Evolutionary conservation across 2,329 filamentous ascomycete species (phyloP), one percentile per base, ranked within the genome.

Genomic region (Eutypa lata): DNA sequence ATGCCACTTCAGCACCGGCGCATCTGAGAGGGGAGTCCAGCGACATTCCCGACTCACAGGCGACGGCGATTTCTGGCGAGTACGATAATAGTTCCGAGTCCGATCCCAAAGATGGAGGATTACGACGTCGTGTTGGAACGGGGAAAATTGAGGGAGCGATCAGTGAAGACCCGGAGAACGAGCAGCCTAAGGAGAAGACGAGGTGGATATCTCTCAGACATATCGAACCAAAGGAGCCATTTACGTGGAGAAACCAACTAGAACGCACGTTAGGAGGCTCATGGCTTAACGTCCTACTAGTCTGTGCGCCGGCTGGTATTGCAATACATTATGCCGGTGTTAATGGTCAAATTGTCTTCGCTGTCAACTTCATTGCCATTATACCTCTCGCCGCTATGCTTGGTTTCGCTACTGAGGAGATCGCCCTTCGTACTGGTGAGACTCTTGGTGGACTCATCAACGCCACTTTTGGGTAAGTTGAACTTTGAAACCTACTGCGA

Each of bases 331-430:
- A 87, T 65, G 73, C 88, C 53, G 81, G 79, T 19, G 54, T 61
- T 16, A 60, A 64, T 21, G 67, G 65, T 31, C 59, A 54, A 8
- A 54, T 66, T 31, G 77, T 94, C 46, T 97, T 97, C 65, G 83
- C 92, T 52, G 82, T 97, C 71, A 97, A 97, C 74, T 97, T 97
- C 65, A 82, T 97, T 58, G 93, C 92, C 56, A 96, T 97, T 61
- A 87, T 97, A 54, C 92, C 92, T 0, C 78, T 97, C 40, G 93
- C 93, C 2, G 89, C 88, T 14, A 86, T 96, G 76, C 78, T 97
- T 22, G 88, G 89, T 62, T 96, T 89, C 64, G 90, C 90, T 0
- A 97, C 93, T 0, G 93, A 97, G 69, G 91, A 96, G 70, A 87
- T 97, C 58, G 89, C 92, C 3, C 73, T 92, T 50, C 81, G 86